Percentiles rank a stretch among this genome's conserved stretches.
These are phyloP conservation scores for Phytopythium helicoides DNA, from an alignment of 352 stramenopile species.

Conservation along the genomic window DNA sequence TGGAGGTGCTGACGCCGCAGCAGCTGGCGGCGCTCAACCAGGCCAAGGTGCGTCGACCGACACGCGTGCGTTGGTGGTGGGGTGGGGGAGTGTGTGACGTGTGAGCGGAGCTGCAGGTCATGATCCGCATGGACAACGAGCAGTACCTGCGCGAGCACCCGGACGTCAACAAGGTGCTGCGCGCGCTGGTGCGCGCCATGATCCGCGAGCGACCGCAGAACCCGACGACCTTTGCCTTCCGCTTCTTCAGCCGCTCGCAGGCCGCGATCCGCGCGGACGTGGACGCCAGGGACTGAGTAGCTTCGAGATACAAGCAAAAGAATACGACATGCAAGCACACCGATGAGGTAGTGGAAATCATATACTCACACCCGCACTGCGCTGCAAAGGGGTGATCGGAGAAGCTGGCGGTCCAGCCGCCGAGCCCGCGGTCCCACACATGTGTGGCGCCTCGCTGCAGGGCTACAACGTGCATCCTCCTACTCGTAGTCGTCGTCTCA, in stretches of 20 bases:
- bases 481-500: no score
- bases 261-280: conserved; percentile 36
- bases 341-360: neutral
- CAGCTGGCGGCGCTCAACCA: conserved; percentile 67
- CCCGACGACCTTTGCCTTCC: conserved; percentile 46
- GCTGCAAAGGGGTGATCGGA: neutral
- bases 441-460: no score
- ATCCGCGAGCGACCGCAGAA: conserved; percentile 51
- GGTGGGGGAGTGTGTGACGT: neutral
- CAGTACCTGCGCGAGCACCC: conserved; percentile 68
- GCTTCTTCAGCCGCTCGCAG: conserved; percentile 47
- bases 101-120: conserved; percentile 28
- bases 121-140: conserved; percentile 79
- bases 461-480: no score
- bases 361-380: neutral
- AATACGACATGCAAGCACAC: no score
- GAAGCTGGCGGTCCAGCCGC: no score
- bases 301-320: no score
- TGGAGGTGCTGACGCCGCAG: conserved; percentile 60
- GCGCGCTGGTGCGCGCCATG: conserved; percentile 53
- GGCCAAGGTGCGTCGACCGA: conserved; percentile 39
- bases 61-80: neutral
- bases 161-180: conserved; percentile 56
- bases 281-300: conserved; percentile 39
- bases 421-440: no score